These are phyloP conservation scores for Parastagonospora avenae DNA, from an alignment of 2,329 filamentous ascomycete species.

Conservation along the genomic window DNA sequence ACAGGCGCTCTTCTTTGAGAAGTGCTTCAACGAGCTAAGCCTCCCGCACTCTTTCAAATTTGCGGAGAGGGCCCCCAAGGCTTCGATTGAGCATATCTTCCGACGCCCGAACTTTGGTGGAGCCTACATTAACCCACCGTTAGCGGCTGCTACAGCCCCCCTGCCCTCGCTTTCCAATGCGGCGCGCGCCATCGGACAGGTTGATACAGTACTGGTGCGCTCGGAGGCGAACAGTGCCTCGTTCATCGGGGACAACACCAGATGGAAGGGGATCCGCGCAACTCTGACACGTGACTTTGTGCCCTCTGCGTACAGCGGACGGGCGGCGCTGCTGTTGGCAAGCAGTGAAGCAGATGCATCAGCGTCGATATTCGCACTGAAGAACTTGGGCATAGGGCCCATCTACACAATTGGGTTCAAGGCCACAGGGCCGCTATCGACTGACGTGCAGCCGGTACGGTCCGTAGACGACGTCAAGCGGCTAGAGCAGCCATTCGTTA, in stretches of 20 bases:
- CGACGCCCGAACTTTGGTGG: constrained; percentile 79
- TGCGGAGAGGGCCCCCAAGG: constrained; percentile 71
- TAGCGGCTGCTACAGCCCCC: constrained; percentile 61
- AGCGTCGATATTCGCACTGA: constrained; percentile 77
- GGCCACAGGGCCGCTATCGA: constrained; percentile 62
- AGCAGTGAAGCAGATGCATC: constrained; percentile 76
- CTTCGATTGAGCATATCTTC: constrained; percentile 72
- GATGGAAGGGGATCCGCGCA: constrained; percentile 83
- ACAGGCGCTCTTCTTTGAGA: constrained; percentile 84
- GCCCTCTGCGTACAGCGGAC: constrained; percentile 77
- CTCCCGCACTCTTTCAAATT: constrained; percentile 81
- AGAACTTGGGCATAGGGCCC: constrained; percentile 74
- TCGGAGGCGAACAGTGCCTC: constrained; percentile 45
- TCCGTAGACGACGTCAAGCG: constrained; percentile 80
- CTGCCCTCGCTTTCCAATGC: constrained; percentile 74
- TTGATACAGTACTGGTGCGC: constrained; percentile 78
- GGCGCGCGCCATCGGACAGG: constrained; percentile 76
- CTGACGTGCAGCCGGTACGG: constrained; percentile 67
- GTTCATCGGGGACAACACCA: constrained; percentile 79
- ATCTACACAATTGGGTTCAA: constrained; percentile 86
- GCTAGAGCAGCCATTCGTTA: constrained; percentile 78
- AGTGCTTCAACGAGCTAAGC: constrained; percentile 66
- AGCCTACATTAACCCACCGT: constrained; percentile 77
- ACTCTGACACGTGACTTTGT: constrained; percentile 82
- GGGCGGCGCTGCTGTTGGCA: constrained; percentile 76